phyloP scores from a whole-genome alignment of 768 basidiomycete genomes.

The Phylloporus rhodoxanthus region DNA sequence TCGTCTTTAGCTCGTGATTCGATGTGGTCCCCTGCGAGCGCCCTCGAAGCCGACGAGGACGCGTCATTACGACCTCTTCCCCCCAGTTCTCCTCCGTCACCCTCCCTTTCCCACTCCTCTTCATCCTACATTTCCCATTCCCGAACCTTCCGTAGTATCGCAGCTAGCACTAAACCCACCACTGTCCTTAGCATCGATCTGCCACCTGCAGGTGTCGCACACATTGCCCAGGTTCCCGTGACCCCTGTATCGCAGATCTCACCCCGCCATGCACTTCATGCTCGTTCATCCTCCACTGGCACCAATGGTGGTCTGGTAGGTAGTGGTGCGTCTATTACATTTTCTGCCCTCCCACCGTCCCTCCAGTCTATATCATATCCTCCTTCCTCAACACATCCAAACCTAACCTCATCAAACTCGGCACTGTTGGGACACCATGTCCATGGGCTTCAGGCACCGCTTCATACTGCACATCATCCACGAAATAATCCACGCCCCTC shows the following conservation, averaged over 20 bases:
- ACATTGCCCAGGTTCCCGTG: conserved; percentile 80
- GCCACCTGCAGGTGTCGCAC: conserved; percentile 74
- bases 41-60: conserved; percentile 86
- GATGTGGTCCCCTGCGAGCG: conserved; percentile 72
- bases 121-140: conserved; percentile 80
- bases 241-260: conserved; percentile 50
- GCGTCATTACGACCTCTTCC: conserved; percentile 87
- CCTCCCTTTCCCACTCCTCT: conserved; percentile 77
- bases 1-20: conserved; percentile 69
- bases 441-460: conserved; percentile 64
- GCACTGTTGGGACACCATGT: conserved; percentile 25
- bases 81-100: conserved; percentile 82
- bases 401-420: conserved; percentile 24
- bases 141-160: conserved; percentile 74
- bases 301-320: conserved; percentile 41
- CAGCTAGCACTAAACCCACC: conserved; percentile 91
- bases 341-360: conserved; percentile 60
- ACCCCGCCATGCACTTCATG: conserved; percentile 50
- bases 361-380: conserved; percentile 41
- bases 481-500: conserved; percentile 93
- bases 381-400: conserved; percentile 30
- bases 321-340: conserved; percentile 60
- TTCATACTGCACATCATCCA: conserved; percentile 89
- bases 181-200: conserved; percentile 89
- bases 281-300: conserved; percentile 54